A percentile compares a stretch with the other conserved stretches of the same genome.
Evolutionary conservation across 2,329 filamentous ascomycete species (phyloP).

Genomic region (Tolypocladium inflatum): DNA sequence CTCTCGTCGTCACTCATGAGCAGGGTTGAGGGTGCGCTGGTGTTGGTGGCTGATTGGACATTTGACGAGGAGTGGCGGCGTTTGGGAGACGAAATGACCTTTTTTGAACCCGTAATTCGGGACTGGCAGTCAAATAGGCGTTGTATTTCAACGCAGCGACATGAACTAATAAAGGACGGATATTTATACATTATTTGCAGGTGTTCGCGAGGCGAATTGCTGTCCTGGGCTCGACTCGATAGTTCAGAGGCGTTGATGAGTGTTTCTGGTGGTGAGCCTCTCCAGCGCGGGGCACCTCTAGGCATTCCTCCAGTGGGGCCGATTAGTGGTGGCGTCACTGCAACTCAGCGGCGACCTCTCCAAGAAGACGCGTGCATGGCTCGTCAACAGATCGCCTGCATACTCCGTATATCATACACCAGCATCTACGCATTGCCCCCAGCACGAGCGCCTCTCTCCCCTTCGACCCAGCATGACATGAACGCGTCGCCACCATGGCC

Average conservation of each 20-base stretch:
- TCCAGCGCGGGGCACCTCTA: background rate
- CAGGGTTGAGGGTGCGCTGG: background rate
- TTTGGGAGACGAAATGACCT: background rate
- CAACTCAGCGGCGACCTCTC: background rate
- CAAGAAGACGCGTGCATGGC: background rate
- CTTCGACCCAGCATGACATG: slow-evolving; percentile 16
- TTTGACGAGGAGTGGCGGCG: background rate
- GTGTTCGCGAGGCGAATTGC: background rate
- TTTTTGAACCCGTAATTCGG: background rate
- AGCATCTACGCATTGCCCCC: background rate
- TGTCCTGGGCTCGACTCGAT: background rate
- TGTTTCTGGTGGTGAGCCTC: background rate
- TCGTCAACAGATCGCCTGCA: background rate
- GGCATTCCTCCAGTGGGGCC: background rate
- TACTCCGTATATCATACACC: background rate
- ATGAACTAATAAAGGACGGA: background rate
- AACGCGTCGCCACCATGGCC: slow-evolving; percentile 18
- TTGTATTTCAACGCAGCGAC: background rate
- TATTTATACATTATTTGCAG: background rate
- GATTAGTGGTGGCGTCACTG: background rate
- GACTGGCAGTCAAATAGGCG: background rate
- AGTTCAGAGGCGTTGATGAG: background rate
- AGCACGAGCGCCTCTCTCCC: background rate
- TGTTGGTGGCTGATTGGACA: background rate
- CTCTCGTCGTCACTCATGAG: background rate